Evolutionary conservation across 352 stramenopile species (phyloP).

Genomic region (Pythium guiyangense): DNA sequence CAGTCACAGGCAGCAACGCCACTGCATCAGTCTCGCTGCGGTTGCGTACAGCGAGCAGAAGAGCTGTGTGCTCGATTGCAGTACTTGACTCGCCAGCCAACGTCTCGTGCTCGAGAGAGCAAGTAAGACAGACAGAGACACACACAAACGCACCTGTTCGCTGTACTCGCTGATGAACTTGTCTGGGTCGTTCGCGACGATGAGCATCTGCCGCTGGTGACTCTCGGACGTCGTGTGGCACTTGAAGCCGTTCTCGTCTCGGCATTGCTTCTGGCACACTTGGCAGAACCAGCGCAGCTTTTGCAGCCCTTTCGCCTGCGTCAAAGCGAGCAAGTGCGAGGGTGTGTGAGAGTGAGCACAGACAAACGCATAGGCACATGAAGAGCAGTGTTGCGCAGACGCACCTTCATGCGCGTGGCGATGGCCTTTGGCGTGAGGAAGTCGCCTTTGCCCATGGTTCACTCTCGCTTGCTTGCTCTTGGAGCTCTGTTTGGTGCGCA

Average conservation of each 20-base stretch:
- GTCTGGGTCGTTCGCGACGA: constrained; percentile 95
- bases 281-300: constrained; percentile 99
- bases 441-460: constrained; percentile 74
- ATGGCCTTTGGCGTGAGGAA: constrained; percentile 87
- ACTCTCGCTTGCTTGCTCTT: background rate
- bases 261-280: constrained; percentile 99
- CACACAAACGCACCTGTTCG: constrained; percentile 32
- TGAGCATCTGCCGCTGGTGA: constrained; percentile 98
- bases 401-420: constrained; percentile 83
- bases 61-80: too few relatives aligned
- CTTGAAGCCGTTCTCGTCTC: constrained; percentile 99
- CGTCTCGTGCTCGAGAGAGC: too few relatives aligned
- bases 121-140: background rate
- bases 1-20: background rate
- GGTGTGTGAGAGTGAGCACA: background rate
- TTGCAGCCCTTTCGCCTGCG: constrained; percentile 93
- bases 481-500: too few relatives aligned
- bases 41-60: too few relatives aligned
- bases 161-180: constrained; percentile 93
- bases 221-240: constrained; percentile 97
- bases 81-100: too few relatives aligned
- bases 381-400: background rate
- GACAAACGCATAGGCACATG: background rate
- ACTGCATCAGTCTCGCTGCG: background rate
- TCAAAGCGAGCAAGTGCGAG: background rate